Conservation (phyloP, 352 stramenopile genomes). For the Plasmopara viticola region DNA sequence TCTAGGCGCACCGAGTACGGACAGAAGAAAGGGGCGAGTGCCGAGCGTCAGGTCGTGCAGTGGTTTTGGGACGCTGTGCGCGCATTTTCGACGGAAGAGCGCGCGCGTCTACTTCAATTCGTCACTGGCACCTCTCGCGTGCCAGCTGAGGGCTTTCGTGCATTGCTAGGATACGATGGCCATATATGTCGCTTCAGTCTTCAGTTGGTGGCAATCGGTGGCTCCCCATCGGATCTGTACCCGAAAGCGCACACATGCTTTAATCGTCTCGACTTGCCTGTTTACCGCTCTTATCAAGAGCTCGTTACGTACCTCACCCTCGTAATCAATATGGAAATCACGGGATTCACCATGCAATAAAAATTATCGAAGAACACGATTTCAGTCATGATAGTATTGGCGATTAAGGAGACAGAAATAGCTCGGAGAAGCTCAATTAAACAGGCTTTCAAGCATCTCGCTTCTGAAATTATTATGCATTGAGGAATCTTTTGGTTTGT, state of each 20-base stretch:
- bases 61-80: constrained; percentile 89
- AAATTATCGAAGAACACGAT: constrained; percentile 8
- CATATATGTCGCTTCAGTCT: constrained; percentile 94
- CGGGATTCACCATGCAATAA: constrained; percentile 95
- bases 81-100: constrained; percentile 77
- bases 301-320: constrained; percentile 95
- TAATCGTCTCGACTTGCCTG: constrained; percentile 80
- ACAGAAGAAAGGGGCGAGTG: constrained; percentile 26
- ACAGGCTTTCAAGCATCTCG: too few relatives aligned
- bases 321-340: constrained; percentile 97
- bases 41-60: constrained; percentile 61
- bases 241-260: constrained; percentile 86
- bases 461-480: too few relatives aligned
- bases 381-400: not conserved
- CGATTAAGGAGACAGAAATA: not conserved
- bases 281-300: constrained; percentile 66
- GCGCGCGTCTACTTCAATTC: constrained; percentile 86
- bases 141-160: constrained; percentile 94
- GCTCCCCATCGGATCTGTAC: constrained; percentile 62
- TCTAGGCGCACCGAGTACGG: constrained; percentile 68
- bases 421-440: too few relatives aligned
- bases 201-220: constrained; percentile 86
- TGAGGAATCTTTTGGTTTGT: too few relatives aligned
- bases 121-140: constrained; percentile 85
- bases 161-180: constrained; percentile 67